Evolutionary conservation across 805 yeast genomes (phyloP).

Genomic region (Teunomyces panamensis): DNA sequence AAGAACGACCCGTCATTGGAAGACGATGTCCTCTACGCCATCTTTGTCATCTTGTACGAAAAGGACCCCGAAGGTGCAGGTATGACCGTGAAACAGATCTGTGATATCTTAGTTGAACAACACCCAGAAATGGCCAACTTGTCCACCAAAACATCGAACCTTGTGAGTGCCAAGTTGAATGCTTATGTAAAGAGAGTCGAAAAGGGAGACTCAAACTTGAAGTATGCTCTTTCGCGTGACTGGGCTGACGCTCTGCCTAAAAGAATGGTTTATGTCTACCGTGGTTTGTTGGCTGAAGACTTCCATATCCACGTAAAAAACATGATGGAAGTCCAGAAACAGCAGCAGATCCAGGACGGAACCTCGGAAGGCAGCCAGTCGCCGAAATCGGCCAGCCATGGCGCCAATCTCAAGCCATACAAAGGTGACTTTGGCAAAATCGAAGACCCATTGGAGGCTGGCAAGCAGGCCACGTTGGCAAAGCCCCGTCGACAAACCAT

Average conservation of each 20-base stretch:
- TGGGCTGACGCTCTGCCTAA: conserved; percentile 92
- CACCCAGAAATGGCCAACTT: conserved; percentile 84
- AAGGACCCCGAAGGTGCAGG: conserved; percentile 68
- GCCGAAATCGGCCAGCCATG: conserved; percentile 8
- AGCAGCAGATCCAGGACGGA: conserved; percentile 6
- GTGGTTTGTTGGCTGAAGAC: conserved; percentile 75
- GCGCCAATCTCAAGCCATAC: conserved; percentile 7
- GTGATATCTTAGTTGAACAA: conserved; percentile 68
- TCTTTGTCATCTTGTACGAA: conserved; percentile 68
- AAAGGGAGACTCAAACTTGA: conserved; percentile 71
- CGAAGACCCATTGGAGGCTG: conserved; percentile 35
- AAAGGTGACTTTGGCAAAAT: conserved; percentile 1
- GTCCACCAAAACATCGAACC: conserved; percentile 75
- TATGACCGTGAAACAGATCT: conserved; percentile 86
- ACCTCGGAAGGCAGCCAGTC: conserved; percentile 5
- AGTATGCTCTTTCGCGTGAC: conserved; percentile 76
- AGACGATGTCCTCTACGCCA: conserved; percentile 73
- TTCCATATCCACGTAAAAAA: conserved; percentile 69
- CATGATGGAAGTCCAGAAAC: conserved; percentile 54
- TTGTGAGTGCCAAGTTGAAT: conserved; percentile 78
- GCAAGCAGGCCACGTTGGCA: conserved; percentile 28
- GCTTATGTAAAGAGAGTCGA: conserved; percentile 85
- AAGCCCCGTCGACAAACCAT: conserved; percentile 53
- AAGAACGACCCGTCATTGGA: conserved; percentile 60
- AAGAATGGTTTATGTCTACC: conserved; percentile 83